Evolutionary conservation across 2,329 filamentous ascomycete species (phyloP), one percentile per base, ranked within the genome.

Genomic region (Lachnellula cervina): DNA sequence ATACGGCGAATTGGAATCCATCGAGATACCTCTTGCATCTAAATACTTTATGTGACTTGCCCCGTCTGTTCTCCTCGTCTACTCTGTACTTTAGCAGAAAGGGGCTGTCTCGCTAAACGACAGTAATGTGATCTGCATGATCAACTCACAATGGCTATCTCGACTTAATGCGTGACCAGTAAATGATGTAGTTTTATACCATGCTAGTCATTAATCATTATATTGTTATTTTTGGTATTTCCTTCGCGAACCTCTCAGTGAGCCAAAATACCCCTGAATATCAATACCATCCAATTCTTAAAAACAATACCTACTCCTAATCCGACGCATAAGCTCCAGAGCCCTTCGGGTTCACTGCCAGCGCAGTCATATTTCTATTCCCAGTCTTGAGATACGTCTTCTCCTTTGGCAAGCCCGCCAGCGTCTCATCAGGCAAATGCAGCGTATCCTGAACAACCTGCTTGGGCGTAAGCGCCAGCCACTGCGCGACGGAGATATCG

Each of bases 401-500:
- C 25, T 74, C 68, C 62, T 68, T 71, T 1, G 75, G 74, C 4
- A 74, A 58, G 3, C 55, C 62, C 46, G 72, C 70, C 34, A 77
- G 59, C 2, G 75, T 59, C 1, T 62, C 63, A 35, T 76, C 71
- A 0, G 67, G 63, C 13, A 77, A 56, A 46, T 71, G 75, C 38
- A 65, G 46, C 14, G 62, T 64, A 56, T 65, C 60, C 52, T 62
- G 51, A 0, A 64, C 52, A 3, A 65, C 52, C 52, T 65, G 62
- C 46, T 52, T 62, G 0, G 64, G 64, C 4, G 57, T 65, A 25
- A 83, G 67, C 0, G 79, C 80, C 5, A 84, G 69, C 81, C 81
- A 83, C 68, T 84, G 80, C 1, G 77, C 76, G 4, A 82, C 76
- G 53, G 75, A 78, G 55, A 83, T 76, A 58, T 83, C 80, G 14